phyloP scores from a whole-genome alignment of 2,329 filamentous ascomycete genomes.

The Fusarium sp. region DNA sequence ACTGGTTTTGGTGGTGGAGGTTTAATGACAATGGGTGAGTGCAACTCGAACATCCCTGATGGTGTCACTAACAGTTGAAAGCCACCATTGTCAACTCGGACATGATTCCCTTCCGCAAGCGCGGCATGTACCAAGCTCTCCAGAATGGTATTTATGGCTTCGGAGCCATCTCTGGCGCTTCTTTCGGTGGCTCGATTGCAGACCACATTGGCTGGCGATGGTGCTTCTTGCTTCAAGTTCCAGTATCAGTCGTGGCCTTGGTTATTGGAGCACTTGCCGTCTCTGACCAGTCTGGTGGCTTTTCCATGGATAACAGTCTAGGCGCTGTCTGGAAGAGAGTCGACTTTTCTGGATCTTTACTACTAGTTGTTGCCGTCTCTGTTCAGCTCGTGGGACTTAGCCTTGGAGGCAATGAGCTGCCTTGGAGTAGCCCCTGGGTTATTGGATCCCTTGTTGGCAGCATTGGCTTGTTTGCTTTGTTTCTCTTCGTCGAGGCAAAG shows the following conservation, averaged over 20 bases:
- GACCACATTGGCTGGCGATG: slow-evolving; percentile 78
- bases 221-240: slow-evolving; percentile 75
- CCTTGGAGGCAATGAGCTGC: slow-evolving; percentile 68
- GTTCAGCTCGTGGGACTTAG: slow-evolving; percentile 70
- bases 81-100: slow-evolving; percentile 72
- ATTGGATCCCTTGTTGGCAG: slow-evolving; percentile 62
- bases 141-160: slow-evolving; percentile 75
- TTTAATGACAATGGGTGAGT: slow-evolving; percentile 76
- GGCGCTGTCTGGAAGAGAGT: slow-evolving; percentile 66
- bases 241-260: slow-evolving; percentile 70
- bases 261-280: slow-evolving; percentile 68
- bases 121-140: slow-evolving; percentile 72
- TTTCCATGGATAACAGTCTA: slow-evolving; percentile 51
- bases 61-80: slow-evolving; percentile 43
- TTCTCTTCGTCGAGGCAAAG: slow-evolving; percentile 64
- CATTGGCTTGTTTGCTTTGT: slow-evolving; percentile 59
- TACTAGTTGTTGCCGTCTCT: slow-evolving; percentile 72
- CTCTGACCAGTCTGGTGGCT: slow-evolving; percentile 57
- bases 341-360: slow-evolving; percentile 70
- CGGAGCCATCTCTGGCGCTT: slow-evolving; percentile 73
- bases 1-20: slow-evolving; percentile 80
- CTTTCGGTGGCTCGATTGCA: slow-evolving; percentile 75
- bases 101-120: slow-evolving; percentile 70
- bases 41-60: background rate
- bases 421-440: slow-evolving; percentile 66